Conservation (phyloP, 2,329 filamentous ascomycete genomes). For the Pyrenophora tritici-repentis region DNA sequence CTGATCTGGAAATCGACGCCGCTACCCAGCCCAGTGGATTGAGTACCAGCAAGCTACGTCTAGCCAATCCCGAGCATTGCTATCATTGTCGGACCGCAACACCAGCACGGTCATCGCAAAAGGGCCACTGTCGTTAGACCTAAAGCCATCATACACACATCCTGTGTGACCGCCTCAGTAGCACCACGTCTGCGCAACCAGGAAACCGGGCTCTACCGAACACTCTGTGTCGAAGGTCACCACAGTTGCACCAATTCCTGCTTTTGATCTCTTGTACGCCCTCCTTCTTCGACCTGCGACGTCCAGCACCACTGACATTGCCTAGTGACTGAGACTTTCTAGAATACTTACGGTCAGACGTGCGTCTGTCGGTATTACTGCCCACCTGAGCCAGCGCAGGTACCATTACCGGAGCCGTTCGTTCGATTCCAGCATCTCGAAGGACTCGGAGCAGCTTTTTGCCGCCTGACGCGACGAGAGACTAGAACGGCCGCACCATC, state of each 20-base stretch:
- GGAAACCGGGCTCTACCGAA: conserved; percentile 51
- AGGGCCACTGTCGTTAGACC: conserved; percentile 37
- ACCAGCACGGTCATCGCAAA: conserved; percentile 38
- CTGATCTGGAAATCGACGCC: conserved; percentile 33
- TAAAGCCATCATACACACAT: conserved; percentile 43
- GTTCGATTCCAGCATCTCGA: conserved; percentile 30
- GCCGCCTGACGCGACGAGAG: conserved; percentile 36
- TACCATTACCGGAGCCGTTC: conserved; percentile 42
- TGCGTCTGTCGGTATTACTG: conserved; percentile 52
- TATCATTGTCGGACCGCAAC: conserved; percentile 31
- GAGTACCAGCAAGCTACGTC: conserved; percentile 19
- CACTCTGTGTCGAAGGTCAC: conserved; percentile 42
- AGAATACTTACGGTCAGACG: conserved; percentile 50
- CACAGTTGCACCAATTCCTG: conserved; percentile 45
- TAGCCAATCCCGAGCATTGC: conserved; percentile 34
- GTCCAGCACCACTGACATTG: conserved; percentile 46
- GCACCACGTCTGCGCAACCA: conserved; percentile 56
- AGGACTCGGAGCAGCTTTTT: conserved; percentile 33
- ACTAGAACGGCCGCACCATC: conserved; percentile 38
- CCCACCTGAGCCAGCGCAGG: conserved; percentile 43
- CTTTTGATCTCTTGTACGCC: conserved; percentile 49
- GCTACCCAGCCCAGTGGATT: conserved; percentile 34
- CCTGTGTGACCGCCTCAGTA: conserved; percentile 47
- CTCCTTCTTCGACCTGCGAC: conserved; percentile 45
- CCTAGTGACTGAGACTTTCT: conserved; percentile 49